Evolutionary conservation across 2,329 filamentous ascomycete genomes (phyloP), one percentile per base, ranked within the genome.

Genomic region (Exophiala sideris): DNA sequence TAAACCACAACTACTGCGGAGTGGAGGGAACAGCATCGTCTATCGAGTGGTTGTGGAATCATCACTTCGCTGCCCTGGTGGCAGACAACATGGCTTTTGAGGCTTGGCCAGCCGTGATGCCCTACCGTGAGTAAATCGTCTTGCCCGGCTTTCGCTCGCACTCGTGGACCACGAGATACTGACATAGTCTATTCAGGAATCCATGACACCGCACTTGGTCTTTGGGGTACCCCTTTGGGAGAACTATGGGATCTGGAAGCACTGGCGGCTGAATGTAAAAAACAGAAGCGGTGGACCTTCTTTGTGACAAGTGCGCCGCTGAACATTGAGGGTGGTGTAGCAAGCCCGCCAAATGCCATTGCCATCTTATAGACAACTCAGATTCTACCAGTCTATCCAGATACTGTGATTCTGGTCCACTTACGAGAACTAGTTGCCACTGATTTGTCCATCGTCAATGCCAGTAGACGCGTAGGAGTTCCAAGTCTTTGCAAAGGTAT

Each of bases 41-140:
- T 2, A 71, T 82, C 3, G 77, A 80, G 48, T 89, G 85, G 85
- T 58, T 88, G 52, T 86, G 87, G 73, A 83, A 89, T 64, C 80
- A 78, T 58, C 83, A 85, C 47, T 88, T 89, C 60, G 76, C 85
- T 0, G 82, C 80, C 0, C 84, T 86, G 0, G 83, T 78, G 0
- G 82, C 83, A 0, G 86, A 89, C 65, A 72, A 77, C 12, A 80
- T 79, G 18, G 75, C 79, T 0, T 87, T 89, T 58, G 86, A 89
- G 70, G 77, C 79, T 0, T 80, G 82, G 68, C 83, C 84, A 1
- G 79, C 80, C 11, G 50, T 29, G 24, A 29, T 29, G 24, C 24
- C 24, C 24, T 29, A 56, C 38, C 46, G 52, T 12, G 52, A 57
- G 12, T 44, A 32, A 41, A 52, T 36, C 21, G 36, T 51, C 52